phyloP scores from a whole-genome alignment of 805 yeast species.

The Lipomyces orientalis region DNA sequence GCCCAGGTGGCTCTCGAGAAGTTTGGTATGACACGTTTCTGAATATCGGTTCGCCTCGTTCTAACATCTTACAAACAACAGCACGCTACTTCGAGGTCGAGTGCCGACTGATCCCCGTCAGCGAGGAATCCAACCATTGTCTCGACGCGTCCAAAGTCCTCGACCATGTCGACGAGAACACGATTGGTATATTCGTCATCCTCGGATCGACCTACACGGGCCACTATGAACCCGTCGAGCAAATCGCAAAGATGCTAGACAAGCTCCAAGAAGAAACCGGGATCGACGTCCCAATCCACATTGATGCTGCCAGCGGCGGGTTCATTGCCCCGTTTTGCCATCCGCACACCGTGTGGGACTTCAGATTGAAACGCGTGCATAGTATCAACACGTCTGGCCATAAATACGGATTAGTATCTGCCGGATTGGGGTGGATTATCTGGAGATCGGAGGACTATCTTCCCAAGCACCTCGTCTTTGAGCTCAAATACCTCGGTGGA shows the following conservation, averaged over 20 bases:
- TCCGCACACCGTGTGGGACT: slow-evolving; percentile 85
- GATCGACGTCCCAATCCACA: slow-evolving; percentile 76
- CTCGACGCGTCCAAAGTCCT: slow-evolving; percentile 66
- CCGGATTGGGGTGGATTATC: slow-evolving; percentile 91
- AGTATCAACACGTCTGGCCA: slow-evolving; percentile 92
- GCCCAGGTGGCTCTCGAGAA: slow-evolving; percentile 95
- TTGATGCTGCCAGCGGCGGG: slow-evolving; percentile 93
- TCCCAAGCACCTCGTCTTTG: slow-evolving; percentile 76
- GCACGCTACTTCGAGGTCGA: slow-evolving; percentile 91
- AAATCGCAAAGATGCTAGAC: slow-evolving; percentile 68
- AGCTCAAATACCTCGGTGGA: slow-evolving; percentile 84
- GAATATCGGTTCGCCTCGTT: not conserved
- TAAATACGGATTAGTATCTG: slow-evolving; percentile 87
- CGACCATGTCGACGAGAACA: slow-evolving; percentile 81
- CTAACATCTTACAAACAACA: not conserved
- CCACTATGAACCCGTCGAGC: slow-evolving; percentile 78
- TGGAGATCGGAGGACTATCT: slow-evolving; percentile 71
- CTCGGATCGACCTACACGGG: slow-evolving; percentile 94
- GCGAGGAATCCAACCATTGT: slow-evolving; percentile 62
- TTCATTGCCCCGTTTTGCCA: slow-evolving; percentile 83
- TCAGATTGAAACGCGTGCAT: slow-evolving; percentile 73
- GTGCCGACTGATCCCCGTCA: slow-evolving; percentile 73
- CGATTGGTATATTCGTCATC: slow-evolving; percentile 88
- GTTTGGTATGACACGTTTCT: slow-evolving; percentile 54
- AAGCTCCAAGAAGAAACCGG: slow-evolving; percentile 72